A percentile compares a stretch with the other conserved stretches of the same genome.
These are phyloP conservation scores for Dictyostelium discoideum DNA, from an alignment of 78 protist genomes.

Conservation along the genomic window dicty_2.7 NC_007089.4:5609001-5609500, in stretches of 20 bases:
- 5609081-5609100: neutral
- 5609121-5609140: neutral
- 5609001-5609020: slow-evolving; percentile 71
- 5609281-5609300: slow-evolving; percentile 40
- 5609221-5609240: slow-evolving; percentile 23
- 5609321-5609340: neutral
- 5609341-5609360: neutral
- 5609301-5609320: neutral
- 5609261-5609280: slow-evolving; percentile 79
- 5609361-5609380: slow-evolving; percentile 28
- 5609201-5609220: slow-evolving; percentile 77
- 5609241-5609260: slow-evolving; percentile 18
- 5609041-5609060: neutral
- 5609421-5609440: slow-evolving; percentile 24
- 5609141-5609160: neutral
- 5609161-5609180: slow-evolving; percentile 5
- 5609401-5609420: slow-evolving; percentile 76
- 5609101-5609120: neutral
- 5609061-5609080: neutral
- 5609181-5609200: slow-evolving; percentile 66
- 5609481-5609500: neutral
- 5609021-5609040: slow-evolving; percentile 57
- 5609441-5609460: neutral
- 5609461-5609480: slow-evolving; percentile 4
- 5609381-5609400: slow-evolving; percentile 49